Conservation (phyloP, 345 rosid genomes). For the Excoecaria cochinchinensis region DNA sequence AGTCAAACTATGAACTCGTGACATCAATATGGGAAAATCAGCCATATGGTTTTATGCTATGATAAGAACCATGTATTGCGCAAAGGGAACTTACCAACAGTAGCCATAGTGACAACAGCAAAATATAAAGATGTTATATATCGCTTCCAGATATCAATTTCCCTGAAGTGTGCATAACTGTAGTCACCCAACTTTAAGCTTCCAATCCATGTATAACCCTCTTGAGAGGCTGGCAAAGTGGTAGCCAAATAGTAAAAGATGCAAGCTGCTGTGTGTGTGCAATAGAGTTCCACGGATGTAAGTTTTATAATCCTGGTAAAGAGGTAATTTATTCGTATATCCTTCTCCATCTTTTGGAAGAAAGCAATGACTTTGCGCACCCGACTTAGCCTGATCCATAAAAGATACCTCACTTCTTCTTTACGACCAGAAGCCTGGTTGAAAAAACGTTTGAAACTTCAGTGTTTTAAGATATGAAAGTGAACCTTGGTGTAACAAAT, state of each 20-base stretch:
- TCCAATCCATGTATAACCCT: conserved; percentile 90
- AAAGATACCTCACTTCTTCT: conserved; percentile 69
- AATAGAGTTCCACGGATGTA: conserved; percentile 66
- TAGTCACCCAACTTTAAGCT: conserved; percentile 75
- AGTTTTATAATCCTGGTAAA: conserved; percentile 77
- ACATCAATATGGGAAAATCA: neutral
- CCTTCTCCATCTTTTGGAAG: conserved; percentile 67
- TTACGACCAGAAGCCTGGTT: conserved; percentile 53
- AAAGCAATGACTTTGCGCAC: conserved; percentile 54
- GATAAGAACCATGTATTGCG: neutral
- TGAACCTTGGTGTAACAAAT: neutral
- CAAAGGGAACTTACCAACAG: conserved; percentile 59
- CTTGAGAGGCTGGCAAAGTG: conserved; percentile 58
- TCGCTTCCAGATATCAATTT: conserved; percentile 75
- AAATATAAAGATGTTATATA: conserved; percentile 79
- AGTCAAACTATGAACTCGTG: conserved; percentile 2
- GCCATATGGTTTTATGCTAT: neutral
- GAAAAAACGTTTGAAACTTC: neutral
- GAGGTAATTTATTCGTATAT: conserved; percentile 68
- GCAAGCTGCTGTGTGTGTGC: conserved; percentile 91
- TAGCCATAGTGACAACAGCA: conserved; percentile 85
- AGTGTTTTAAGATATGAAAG: neutral
- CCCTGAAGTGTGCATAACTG: conserved; percentile 67
- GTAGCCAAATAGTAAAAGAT: conserved; percentile 86
- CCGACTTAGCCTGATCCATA: conserved; percentile 74